Evolutionary conservation across 345 rosid species (phyloP), one percentile per base, ranked within the genome.

Genomic region (Theobroma cacao): DNA sequence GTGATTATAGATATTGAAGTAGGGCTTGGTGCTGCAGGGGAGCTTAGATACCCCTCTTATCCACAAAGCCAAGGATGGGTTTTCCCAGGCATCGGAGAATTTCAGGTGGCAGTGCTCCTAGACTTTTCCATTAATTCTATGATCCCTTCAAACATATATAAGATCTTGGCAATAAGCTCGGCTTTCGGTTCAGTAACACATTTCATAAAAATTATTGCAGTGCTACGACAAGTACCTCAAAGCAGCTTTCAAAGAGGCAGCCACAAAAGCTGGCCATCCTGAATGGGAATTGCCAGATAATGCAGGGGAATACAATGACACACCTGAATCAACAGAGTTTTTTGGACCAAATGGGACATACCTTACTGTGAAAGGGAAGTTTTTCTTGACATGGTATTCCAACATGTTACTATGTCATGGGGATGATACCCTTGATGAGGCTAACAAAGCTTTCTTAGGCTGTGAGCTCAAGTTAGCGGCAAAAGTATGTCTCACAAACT

Each of bases 21-120:
- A 38, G 97, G 98, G 52, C 89, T 91, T 79, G 95, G 98, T 45
- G 93, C 97, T 2, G 90, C 94, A 18, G 97, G 98, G 40, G 98
- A 94, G 84, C 93, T 93, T 14, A 86, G 98, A 75, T 93, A 93
- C 56, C 95, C 98, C 48, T 85, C 98, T 77, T 95, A 93, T 80
- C 93, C 94, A 1, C 74, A 82, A 84, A 87, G 78, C 63, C 93
- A 87, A 78, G 97, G 95, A 4, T 95, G 98, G 97, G 83, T 76
- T 40, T 95, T 86, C 78, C 95, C 98, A 3, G 97, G 98, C 62
- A 88, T 90, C 24, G 97, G 93, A 70, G 98, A 95, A 77, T 95
- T 93, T 75, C 97, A 89, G 92, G 97, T 90, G 76, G 71, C 61
- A 7, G 3, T 9, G 60, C 8, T 55, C 40, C 40, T 36, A 36